Percentiles rank a stretch among this genome's conserved stretches.
phyloP scores from a whole-genome alignment of 352 stramenopile species.

The Thalassiosira allenii region DNA sequence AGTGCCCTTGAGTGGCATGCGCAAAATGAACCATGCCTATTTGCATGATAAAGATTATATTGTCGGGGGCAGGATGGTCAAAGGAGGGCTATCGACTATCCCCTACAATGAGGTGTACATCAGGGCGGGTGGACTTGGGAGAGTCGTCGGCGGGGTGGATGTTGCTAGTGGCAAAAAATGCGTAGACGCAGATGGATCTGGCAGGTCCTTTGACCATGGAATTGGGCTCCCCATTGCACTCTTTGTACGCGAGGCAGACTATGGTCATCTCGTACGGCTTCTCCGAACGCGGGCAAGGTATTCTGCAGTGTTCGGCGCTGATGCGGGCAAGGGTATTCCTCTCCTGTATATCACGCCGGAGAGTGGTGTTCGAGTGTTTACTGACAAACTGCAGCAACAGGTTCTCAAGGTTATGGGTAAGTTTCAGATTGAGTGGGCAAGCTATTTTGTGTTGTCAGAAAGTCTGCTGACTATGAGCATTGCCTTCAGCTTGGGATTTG shows the following conservation, averaged over 20 bases:
- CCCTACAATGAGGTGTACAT: slow-evolving; percentile 87
- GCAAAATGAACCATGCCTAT: slow-evolving; percentile 64
- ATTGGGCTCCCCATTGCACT: slow-evolving; percentile 81
- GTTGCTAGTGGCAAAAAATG: slow-evolving; percentile 49
- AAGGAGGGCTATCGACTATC: slow-evolving; percentile 71
- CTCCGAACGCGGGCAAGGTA: slow-evolving; percentile 77
- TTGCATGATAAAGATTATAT: slow-evolving; percentile 64
- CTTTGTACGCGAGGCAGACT: slow-evolving; percentile 78
- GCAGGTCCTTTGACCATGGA: slow-evolving; percentile 74
- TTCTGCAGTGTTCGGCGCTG: slow-evolving; percentile 65
- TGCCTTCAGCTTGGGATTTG: slow-evolving; percentile 59
- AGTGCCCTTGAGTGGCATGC: slow-evolving; percentile 54
- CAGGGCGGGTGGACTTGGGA: slow-evolving; percentile 71
- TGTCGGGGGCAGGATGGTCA: slow-evolving; percentile 68
- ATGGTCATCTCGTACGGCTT: slow-evolving; percentile 79
- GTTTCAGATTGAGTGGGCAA: too few species aligned
- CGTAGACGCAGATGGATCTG: slow-evolving; percentile 52
- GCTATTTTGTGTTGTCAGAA: too few species aligned
- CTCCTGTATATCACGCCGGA: slow-evolving; percentile 80
- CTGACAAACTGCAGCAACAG: slow-evolving; percentile 71
- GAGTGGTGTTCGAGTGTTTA: slow-evolving; percentile 75
- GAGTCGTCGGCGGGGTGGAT: slow-evolving; percentile 63
- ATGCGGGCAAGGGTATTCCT: slow-evolving; percentile 67
- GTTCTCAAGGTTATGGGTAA: slow-evolving; percentile 72
- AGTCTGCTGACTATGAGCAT: too few species aligned